Evolutionary conservation across 257 asterid genomes (phyloP).

Genomic region (Forsythia viridissima): DNA sequence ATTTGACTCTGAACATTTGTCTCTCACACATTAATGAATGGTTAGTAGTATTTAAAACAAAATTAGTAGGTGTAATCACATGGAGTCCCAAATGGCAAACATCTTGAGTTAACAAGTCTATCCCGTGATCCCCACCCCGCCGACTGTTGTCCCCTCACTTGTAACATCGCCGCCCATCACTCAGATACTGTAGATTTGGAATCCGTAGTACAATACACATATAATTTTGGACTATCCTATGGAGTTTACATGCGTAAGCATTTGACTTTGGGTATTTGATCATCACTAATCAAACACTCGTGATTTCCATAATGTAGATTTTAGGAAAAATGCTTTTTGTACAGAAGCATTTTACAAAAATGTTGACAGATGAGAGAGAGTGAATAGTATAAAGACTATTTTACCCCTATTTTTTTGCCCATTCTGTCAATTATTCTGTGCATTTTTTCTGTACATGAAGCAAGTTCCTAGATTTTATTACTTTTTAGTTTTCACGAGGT

Average conservation of each 20-base stretch:
- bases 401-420: too few relatives aligned
- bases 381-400: too few relatives aligned
- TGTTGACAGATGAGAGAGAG: too few relatives aligned
- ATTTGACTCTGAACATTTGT: neutral
- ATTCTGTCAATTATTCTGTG: too few relatives aligned
- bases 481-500: too few relatives aligned
- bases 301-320: neutral
- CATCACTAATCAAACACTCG: neutral
- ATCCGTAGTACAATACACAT: neutral
- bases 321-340: too few relatives aligned
- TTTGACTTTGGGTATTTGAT: neutral
- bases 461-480: too few relatives aligned
- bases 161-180: slow-evolving; percentile 39
- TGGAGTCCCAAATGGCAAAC: slow-evolving; percentile 36
- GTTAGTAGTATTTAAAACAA: slow-evolving; percentile 27
- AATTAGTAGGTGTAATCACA: slow-evolving; percentile 36
- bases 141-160: slow-evolving; percentile 48
- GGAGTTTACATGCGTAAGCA: neutral
- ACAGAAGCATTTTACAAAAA: too few relatives aligned
- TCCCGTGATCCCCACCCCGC: slow-evolving; percentile 16
- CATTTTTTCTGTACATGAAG: too few relatives aligned
- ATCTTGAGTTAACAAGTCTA: neutral
- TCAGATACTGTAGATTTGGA: neutral
- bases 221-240: slow-evolving; percentile 7
- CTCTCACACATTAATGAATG: neutral